These are phyloP conservation scores for Xylaria flabelliformis DNA, from an alignment of 495 filamentous ascomycete species.

Conservation along the genomic window DNA sequence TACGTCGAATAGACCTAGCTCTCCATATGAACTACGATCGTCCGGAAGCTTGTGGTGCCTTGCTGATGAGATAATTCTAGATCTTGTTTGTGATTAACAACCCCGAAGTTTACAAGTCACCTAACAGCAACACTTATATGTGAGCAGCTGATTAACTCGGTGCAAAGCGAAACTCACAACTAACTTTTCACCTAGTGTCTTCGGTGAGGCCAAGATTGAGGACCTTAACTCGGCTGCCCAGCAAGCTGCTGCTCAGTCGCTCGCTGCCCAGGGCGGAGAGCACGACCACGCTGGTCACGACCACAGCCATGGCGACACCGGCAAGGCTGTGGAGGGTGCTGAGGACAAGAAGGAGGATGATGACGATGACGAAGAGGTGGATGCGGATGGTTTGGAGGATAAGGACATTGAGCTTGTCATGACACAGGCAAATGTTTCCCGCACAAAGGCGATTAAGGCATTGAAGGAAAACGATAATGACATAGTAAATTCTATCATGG, in stretches of 20 bases:
- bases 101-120: conserved; percentile 98
- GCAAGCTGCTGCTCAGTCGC: conserved; percentile 80
- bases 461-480: conserved; percentile 99
- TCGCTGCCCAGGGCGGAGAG: conserved; percentile 44
- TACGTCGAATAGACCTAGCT: not conserved
- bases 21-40: conserved; percentile 7
- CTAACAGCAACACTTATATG: conserved; percentile 99
- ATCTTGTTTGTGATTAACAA: conserved; percentile 99
- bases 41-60: not conserved
- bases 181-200: conserved; percentile 70
- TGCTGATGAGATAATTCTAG: conserved; percentile 51
- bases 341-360: conserved; percentile 81
- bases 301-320: conserved; percentile 69
- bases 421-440: conserved; percentile 92
- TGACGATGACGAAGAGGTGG: conserved; percentile 94
- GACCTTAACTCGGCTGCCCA: conserved; percentile 98
- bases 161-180: not conserved
- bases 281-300: conserved; percentile 68
- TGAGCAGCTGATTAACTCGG: conserved; percentile 54
- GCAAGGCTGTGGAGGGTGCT: conserved; percentile 71
- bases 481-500: conserved; percentile 99
- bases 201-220: conserved; percentile 99
- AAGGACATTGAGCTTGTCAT: conserved; percentile 99
- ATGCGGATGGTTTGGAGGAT: conserved; percentile 89
- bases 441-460: conserved; percentile 98